Base-by-base conservation (phyloP, 2,329 filamentous ascomycete species). In the Aureobasidium sp. region DNA sequence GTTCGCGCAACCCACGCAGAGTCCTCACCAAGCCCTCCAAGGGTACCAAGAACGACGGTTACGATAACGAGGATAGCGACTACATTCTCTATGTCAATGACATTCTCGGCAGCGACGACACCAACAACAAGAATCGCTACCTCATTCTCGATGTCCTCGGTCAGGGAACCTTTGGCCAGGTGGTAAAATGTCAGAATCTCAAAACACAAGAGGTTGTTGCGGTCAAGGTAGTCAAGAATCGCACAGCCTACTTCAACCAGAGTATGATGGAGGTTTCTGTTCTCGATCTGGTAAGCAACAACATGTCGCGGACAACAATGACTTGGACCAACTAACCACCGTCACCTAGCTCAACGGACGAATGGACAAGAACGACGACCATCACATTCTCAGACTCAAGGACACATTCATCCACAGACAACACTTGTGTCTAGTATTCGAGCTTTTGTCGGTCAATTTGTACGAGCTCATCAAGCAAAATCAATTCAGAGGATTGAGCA, bases 181-280 rank as follows among this genome's bases (percentile, higher is more conserved):
- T 99, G 36, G 94, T 99, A 64, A 99, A 99, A 76, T 99, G 94
- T 73, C 94, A 99, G 75, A 99, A 99, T 70, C 77, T 99, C 69
- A 97, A 96, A 78, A 97, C 94, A 0, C 92, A 97, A 74, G 94
- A 99, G 76, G 94, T 99, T 42, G 94, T 99, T 48, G 94, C 94
- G 3, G 94, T 99, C 68, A 99, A 99, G 78, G 94, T 99, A 61
- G 94, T 99, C 78, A 99, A 99, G 79, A 99, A 99, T 76, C 87
- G 93, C 70, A 99, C 94, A 1, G 94, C 94, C 41, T 99, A 99
- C 75, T 99, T 99, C 80, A 99, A 99, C 73, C 94, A 99, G 76
- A 97, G 94, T 75, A 99, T 99, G 94, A 99, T 99, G 94, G 94
- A 99, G 74, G 94, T 99, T 36, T 99, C 94, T 1, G 94, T 99